These are phyloP conservation scores for Venturia oleaginea DNA, from an alignment of 2,329 filamentous ascomycete species.

Conservation along the genomic window DNA sequence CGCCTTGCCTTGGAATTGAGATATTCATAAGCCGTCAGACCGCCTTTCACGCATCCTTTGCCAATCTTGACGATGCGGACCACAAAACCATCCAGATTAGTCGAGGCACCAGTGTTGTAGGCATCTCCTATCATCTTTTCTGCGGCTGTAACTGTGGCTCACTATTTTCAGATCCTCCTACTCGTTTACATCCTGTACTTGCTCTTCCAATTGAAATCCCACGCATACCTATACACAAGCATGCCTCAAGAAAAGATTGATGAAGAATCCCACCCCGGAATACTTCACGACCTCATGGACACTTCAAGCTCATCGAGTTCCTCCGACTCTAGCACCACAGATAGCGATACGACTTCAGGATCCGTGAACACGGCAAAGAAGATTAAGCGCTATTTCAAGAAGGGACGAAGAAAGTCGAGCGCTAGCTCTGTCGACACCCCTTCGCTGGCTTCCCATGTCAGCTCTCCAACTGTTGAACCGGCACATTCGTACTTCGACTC, in stretches of 20 bases:
- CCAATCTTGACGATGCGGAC: slow-evolving; percentile 52
- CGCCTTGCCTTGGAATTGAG: background rate
- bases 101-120: slow-evolving; percentile 76
- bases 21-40: slow-evolving; percentile 43
- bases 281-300: slow-evolving; percentile 73
- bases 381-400: slow-evolving; percentile 66
- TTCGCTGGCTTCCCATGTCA: slow-evolving; percentile 35
- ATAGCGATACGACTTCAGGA: slow-evolving; percentile 54
- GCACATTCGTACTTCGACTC: slow-evolving; percentile 9
- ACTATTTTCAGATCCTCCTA: slow-evolving; percentile 52
- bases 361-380: slow-evolving; percentile 67
- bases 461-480: slow-evolving; percentile 35
- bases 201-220: slow-evolving; percentile 84
- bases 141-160: slow-evolving; percentile 19
- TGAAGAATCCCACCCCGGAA: slow-evolving; percentile 78
- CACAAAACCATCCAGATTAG: slow-evolving; percentile 70
- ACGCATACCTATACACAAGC: slow-evolving; percentile 85
- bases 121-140: slow-evolving; percentile 24
- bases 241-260: slow-evolving; percentile 90
- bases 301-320: slow-evolving; percentile 52
- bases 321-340: slow-evolving; percentile 31
- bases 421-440: slow-evolving; percentile 56
- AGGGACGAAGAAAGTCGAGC: slow-evolving; percentile 64
- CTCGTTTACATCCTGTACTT: slow-evolving; percentile 78
- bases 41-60: slow-evolving; percentile 85